phyloP scores from a whole-genome alignment of 305 asterid species.

The Striga hermonthica region DNA sequence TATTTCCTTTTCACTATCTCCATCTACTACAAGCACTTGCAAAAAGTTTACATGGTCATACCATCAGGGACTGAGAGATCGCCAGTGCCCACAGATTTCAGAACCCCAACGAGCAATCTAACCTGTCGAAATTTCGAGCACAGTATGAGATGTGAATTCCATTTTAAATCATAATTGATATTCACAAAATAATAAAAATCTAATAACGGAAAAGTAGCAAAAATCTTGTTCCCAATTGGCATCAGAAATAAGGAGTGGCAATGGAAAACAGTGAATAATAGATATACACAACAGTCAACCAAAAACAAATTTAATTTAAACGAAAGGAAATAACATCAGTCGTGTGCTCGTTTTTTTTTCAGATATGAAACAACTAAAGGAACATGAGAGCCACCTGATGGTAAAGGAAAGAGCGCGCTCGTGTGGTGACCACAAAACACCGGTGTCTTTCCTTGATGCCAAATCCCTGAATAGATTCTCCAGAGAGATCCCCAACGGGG shows the following conservation, averaged over 20 bases:
- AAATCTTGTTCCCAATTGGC: background rate
- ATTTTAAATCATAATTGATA: background rate
- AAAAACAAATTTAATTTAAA: background rate
- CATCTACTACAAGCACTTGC: background rate
- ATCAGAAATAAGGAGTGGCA: background rate
- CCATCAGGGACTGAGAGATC: constrained; percentile 69
- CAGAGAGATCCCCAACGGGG: constrained; percentile 32
- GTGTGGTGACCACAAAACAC: constrained; percentile 81
- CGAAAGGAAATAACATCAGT: background rate
- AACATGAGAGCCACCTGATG: constrained; percentile 65
- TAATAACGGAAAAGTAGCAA: background rate
- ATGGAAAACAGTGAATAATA: background rate
- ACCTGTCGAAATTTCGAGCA: constrained; percentile 54
- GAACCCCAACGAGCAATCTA: constrained; percentile 83
- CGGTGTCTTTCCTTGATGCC: constrained; percentile 69
- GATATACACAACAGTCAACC: background rate
- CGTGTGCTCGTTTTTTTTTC: background rate
- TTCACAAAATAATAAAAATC: background rate
- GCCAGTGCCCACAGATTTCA: constrained; percentile 78
- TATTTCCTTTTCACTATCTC: background rate
- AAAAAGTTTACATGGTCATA: background rate
- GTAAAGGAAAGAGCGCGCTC: constrained; percentile 86
- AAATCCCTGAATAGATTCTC: constrained; percentile 46
- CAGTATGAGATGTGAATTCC: constrained; percentile 12
- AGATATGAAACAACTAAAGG: constrained; percentile 5